phyloP scores from a whole-genome alignment of 116 monocot genomes.

The Zostera marina region DNA sequence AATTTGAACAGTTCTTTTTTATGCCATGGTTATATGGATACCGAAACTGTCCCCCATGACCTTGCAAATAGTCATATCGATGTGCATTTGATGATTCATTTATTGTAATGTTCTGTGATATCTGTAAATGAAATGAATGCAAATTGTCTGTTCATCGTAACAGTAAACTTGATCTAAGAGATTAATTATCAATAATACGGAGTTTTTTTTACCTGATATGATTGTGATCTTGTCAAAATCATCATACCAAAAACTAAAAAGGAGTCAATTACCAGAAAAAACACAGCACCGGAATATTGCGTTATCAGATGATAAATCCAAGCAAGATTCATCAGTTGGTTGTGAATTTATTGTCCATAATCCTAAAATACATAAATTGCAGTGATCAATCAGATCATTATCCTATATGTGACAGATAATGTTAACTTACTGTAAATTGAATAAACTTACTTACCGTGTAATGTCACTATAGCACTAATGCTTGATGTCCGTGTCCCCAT shows the following conservation, averaged over 20 bases:
- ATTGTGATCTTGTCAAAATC: constrained; percentile 48
- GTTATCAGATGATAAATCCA: constrained; percentile 39
- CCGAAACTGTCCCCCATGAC: constrained; percentile 51
- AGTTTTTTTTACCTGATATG: constrained; percentile 42
- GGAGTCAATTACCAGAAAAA: constrained; percentile 45
- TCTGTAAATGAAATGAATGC: constrained; percentile 20
- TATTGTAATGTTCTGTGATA: constrained; percentile 80
- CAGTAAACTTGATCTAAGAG: not conserved
- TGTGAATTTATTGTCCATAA: constrained; percentile 44
- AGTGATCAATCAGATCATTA: not conserved
- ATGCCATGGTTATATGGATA: constrained; percentile 82
- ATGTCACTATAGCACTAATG: constrained; percentile 30
- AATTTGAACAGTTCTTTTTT: constrained; percentile 59
- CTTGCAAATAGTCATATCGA: constrained; percentile 66
- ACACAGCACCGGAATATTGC: constrained; percentile 51
- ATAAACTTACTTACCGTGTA: constrained; percentile 45
- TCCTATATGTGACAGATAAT: not conserved
- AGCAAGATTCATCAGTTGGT: constrained; percentile 25
- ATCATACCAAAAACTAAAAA: constrained; percentile 35
- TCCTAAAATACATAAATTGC: constrained; percentile 21
- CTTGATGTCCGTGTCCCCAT: constrained; percentile 48
- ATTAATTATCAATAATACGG: not conserved
- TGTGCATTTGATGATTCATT: constrained; percentile 70
- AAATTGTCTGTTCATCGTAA: constrained; percentile 1
- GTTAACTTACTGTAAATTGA: no score